A percentile compares a stretch with the other conserved stretches of the same genome.
These are phyloP conservation scores for Arthroderma sp. DNA, from an alignment of 2,329 filamentous ascomycete genomes.

Conservation along the genomic window DNA sequence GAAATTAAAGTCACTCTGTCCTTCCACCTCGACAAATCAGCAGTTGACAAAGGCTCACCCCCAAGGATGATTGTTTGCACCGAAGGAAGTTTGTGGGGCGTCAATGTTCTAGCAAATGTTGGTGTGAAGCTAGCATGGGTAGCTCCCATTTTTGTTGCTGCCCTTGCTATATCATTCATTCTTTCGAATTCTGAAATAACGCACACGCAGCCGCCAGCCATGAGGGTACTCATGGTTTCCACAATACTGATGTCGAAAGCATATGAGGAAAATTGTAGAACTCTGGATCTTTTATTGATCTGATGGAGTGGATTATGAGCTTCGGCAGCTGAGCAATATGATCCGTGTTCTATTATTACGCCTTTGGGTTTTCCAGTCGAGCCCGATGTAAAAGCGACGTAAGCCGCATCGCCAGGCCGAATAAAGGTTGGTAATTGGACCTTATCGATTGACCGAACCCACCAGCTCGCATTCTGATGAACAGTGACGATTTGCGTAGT, in stretches of 20 bases:
- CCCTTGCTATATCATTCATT: constrained; percentile 27
- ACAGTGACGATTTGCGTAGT: no score
- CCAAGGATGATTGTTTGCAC: constrained; percentile 25
- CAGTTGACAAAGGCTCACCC: constrained; percentile 24
- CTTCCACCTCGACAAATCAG: constrained; percentile 19
- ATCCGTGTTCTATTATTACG: constrained; percentile 44
- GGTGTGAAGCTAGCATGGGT: constrained; percentile 40
- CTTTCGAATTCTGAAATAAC: constrained; percentile 31
- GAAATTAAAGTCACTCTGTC: constrained; percentile 5
- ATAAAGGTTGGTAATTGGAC: no score
- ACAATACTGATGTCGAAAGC: constrained; percentile 32
- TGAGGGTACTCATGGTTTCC: constrained; percentile 21
- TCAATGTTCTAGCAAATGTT: constrained; percentile 21
- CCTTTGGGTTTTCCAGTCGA: constrained; percentile 41
- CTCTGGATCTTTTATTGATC: constrained; percentile 27
- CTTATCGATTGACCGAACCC: no score
- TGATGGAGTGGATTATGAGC: constrained; percentile 35
- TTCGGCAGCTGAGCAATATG: constrained; percentile 38
- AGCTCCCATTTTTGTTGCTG: constrained; percentile 26
- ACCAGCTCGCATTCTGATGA: no score
- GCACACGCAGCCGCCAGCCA: constrained; percentile 33
- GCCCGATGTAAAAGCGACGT: constrained; percentile 42
- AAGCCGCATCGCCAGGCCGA: constrained; percentile 25
- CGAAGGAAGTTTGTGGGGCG: constrained; percentile 18
- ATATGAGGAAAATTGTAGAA: constrained; percentile 31